Percentiles rank a stretch among this genome's conserved stretches.
phyloP scores from a whole-genome alignment of 2,329 filamentous ascomycete genomes.

The Pseudohalonectria lignicola region DNA sequence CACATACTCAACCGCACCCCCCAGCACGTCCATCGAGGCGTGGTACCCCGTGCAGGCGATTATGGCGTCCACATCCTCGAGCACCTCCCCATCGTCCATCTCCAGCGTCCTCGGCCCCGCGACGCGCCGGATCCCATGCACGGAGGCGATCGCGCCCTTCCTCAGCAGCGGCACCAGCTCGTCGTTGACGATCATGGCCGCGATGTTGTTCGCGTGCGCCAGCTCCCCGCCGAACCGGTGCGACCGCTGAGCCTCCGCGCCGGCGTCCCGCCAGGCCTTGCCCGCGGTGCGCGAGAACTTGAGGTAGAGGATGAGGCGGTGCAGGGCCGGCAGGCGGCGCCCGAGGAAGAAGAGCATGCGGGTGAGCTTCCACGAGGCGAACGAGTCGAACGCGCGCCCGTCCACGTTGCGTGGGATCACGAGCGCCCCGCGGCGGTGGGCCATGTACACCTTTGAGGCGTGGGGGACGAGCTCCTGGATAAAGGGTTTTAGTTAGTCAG shows the following conservation, averaged over 20 bases:
- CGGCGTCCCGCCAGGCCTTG: conserved; percentile 8
- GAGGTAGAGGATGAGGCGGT: conserved; percentile 2
- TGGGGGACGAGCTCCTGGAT: conserved; percentile 5
- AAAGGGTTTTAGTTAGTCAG: no score
- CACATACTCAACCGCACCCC: not conserved
- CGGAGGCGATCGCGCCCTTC: conserved; percentile 14
- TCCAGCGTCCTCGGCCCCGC: conserved; percentile 16
- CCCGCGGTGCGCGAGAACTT: not conserved
- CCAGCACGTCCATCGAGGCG: conserved; percentile 10
- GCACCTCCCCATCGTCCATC: conserved; percentile 16
- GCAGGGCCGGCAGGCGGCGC: not conserved
- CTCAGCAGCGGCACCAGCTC: conserved; percentile 16
- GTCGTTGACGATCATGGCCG: conserved; percentile 5
- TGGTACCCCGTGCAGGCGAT: conserved; percentile 20
- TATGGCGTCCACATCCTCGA: conserved; percentile 21
- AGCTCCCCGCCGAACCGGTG: conserved; percentile 16
- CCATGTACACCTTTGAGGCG: conserved; percentile 6
- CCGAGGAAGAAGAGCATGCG: not conserved
- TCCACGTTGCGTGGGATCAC: conserved; percentile 14
- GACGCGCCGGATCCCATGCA: conserved; percentile 16
- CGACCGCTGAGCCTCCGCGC: conserved; percentile 13
- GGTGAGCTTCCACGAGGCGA: not conserved
- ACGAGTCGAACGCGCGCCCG: conserved; percentile 1
- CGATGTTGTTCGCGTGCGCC: conserved; percentile 12
- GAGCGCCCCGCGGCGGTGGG: conserved; percentile 7